Evolutionary conservation across 345 rosid species (phyloP), one percentile per base, ranked within the genome.

Genomic region (Dipteronia dyeriana): DNA sequence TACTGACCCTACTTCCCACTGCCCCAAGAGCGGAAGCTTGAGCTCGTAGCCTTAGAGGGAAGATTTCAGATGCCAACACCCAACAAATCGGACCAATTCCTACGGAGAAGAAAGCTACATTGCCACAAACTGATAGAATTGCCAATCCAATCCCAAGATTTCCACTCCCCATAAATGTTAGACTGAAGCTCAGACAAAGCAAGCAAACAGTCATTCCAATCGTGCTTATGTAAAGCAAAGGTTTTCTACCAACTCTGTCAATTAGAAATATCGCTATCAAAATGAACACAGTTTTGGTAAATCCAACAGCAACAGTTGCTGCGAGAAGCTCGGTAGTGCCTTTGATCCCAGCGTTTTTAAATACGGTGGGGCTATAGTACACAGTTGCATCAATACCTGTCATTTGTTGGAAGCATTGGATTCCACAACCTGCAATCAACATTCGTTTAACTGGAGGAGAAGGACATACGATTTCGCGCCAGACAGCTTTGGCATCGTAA

Each of bases 301-400:
- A 79, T 9, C 96, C 93, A 8, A 90, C 93, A 8, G 89, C 92
- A 77, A 91, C 92, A 0, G 96, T 91, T 68, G 91, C 91, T 23
- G 89, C 91, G 20, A 91, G 89, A 70, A 88, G 86, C 78, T 85
- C 68, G 2, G 83, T 39, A 0, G 90, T 76, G 54, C 82, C 81
- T 71, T 76, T 8, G 11, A 91, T 82, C 31, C 92, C 93, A 0
- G 93, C 93, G 3, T 73, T 81, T 80, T 80, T 80, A 11, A 91
- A 85, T 53, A 90, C 90, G 10, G 86, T 88, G n/a, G 92, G 96
- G 82, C 93, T 88, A 73, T 91, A 91, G 75, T 89, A 89, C 10
- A 91, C 91, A 5, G 85, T 83, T 8, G 95, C 95, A 61, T 91
- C 95, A 70, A 86, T 86, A 9, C 91, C 95, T 0, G 95, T 85